A percentile compares a stretch with the other conserved stretches of the same genome.
phyloP scores from a whole-genome alignment of 208 protist genomes.

The Leishmania turanica region DNA sequence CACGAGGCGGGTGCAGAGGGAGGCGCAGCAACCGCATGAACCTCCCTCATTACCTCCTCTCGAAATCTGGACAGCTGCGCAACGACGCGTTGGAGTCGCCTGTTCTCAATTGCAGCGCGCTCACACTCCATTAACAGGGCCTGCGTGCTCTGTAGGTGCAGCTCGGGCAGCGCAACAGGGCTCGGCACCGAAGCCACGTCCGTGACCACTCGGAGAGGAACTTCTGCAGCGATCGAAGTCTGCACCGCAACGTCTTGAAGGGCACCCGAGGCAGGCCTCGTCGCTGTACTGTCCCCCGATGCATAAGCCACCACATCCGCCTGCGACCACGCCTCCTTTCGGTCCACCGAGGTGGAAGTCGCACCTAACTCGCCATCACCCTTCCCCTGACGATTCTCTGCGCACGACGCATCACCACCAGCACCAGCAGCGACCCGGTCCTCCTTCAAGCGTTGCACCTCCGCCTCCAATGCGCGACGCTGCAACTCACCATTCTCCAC shows the following conservation, averaged over 20 bases:
- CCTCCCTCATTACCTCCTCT: constrained; percentile 25
- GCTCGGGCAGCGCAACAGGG: not conserved
- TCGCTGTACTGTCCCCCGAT: no score
- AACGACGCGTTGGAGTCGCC: constrained; percentile 7
- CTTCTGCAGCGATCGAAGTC: not conserved
- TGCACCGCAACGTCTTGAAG: not conserved
- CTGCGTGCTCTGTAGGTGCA: not conserved
- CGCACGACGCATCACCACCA: not conserved
- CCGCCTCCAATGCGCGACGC: constrained; percentile 12
- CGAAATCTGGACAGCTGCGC: constrained; percentile 28
- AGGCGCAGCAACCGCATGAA: not conserved
- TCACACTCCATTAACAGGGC: constrained; percentile 4
- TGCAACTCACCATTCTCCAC: constrained; percentile 22
- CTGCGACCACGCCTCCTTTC: not conserved
- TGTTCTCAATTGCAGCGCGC: constrained; percentile 22
- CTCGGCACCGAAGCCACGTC: not conserved
- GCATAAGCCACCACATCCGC: not conserved
- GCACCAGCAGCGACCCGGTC: not conserved
- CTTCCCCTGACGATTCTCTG: not conserved
- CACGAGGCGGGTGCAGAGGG: not conserved
- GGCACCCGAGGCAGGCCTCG: not conserved
- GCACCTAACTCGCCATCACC: not conserved
- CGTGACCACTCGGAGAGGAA: not conserved
- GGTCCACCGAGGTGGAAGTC: not conserved
- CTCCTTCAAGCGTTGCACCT: constrained; percentile 9